A percentile compares a stretch with the other conserved stretches of the same genome.
phyloP scores from a whole-genome alignment of 1,284 basidiomycete species.

The Cerrena zonata region DNA sequence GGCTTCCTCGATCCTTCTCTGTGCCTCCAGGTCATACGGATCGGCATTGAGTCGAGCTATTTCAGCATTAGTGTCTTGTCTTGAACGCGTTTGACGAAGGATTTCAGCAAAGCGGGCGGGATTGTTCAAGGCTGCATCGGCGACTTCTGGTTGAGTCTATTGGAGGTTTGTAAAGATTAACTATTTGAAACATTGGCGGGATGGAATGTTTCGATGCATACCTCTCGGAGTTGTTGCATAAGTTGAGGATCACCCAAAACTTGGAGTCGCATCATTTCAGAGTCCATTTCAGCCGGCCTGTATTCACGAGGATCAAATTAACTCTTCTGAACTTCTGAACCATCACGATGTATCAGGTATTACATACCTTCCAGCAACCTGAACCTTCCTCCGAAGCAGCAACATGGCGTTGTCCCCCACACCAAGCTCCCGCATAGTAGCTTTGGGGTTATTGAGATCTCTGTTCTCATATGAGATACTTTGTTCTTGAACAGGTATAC shows the following conservation, averaged over 20 bases:
- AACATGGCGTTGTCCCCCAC: slow-evolving; percentile 63
- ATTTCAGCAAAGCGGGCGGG: slow-evolving; percentile 73
- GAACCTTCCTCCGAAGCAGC: slow-evolving; percentile 57
- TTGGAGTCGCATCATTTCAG: slow-evolving; percentile 87
- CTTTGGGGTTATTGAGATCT: slow-evolving; percentile 58
- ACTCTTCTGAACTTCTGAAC: background rate
- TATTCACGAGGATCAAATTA: slow-evolving; percentile 1
- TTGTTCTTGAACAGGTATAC: slow-evolving; percentile 65
- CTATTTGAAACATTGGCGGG: slow-evolving; percentile 1
- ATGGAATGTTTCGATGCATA: slow-evolving; percentile 30
- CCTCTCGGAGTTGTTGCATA: slow-evolving; percentile 71
- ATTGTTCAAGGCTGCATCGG: slow-evolving; percentile 61
- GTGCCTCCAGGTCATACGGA: slow-evolving; percentile 88
- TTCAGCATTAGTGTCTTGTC: slow-evolving; percentile 57
- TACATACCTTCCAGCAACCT: slow-evolving; percentile 56
- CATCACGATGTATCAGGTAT: background rate
- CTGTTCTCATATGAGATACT: slow-evolving; percentile 60
- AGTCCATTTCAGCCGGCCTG: slow-evolving; percentile 67
- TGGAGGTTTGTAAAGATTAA: slow-evolving; percentile 5
- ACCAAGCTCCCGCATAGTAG: slow-evolving; percentile 61
- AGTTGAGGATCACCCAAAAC: slow-evolving; percentile 77
- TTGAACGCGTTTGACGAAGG: slow-evolving; percentile 56
- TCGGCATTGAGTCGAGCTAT: slow-evolving; percentile 72
- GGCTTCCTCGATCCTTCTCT: slow-evolving; percentile 88
- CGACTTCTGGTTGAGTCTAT: slow-evolving; percentile 81